These are phyloP conservation scores for Debaryomycetaceae sp. DNA, from an alignment of 1,139 yeast genomes.

Conservation along the genomic window DNA sequence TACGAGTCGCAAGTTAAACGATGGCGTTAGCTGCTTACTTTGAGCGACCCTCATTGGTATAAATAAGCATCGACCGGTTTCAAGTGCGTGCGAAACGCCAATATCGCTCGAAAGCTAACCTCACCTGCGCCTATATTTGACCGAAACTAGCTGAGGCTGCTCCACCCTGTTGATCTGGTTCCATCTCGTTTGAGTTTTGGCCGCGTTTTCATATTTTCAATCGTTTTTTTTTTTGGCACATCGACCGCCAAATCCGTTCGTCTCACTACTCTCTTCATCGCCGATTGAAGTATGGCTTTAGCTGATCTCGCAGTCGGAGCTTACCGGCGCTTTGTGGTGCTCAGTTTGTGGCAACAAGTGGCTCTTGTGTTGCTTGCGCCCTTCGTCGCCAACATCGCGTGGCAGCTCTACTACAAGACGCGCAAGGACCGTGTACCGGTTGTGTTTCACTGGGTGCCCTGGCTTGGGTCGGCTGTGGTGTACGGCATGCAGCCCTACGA, in stretches of 20 bases:
- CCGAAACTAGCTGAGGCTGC: too few relatives aligned
- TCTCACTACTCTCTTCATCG: slow-evolving; percentile 12
- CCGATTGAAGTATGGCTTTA: too few relatives aligned
- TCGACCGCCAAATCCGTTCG: slow-evolving; percentile 7
- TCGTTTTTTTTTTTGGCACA: neutral
- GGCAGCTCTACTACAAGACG: slow-evolving; percentile 69
- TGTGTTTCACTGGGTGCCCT: slow-evolving; percentile 90
- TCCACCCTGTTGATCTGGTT: too few relatives aligned
- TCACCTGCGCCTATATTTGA: too few relatives aligned
- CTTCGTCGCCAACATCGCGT: slow-evolving; percentile 55
- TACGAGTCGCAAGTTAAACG: slow-evolving; percentile 5
- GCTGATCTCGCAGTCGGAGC: slow-evolving; percentile 19
- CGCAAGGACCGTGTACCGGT: slow-evolving; percentile 82
- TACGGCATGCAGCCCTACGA: slow-evolving; percentile 94
- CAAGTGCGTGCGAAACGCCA: too few relatives aligned
- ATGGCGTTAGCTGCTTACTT: slow-evolving; percentile 2
- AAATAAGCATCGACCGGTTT: slow-evolving; percentile 1
- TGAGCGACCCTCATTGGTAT: slow-evolving; percentile 1
- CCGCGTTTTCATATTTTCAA: too few relatives aligned
- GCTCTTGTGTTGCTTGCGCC: slow-evolving; percentile 41
- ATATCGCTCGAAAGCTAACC: too few relatives aligned
- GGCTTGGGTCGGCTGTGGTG: slow-evolving; percentile 86
- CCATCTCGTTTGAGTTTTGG: too few relatives aligned
- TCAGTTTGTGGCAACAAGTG: slow-evolving; percentile 29
- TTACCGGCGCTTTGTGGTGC: slow-evolving; percentile 21